Evolutionary conservation across 2,329 filamentous ascomycete genomes (phyloP).

Genomic region (Cadophora luteo-olivacea): DNA sequence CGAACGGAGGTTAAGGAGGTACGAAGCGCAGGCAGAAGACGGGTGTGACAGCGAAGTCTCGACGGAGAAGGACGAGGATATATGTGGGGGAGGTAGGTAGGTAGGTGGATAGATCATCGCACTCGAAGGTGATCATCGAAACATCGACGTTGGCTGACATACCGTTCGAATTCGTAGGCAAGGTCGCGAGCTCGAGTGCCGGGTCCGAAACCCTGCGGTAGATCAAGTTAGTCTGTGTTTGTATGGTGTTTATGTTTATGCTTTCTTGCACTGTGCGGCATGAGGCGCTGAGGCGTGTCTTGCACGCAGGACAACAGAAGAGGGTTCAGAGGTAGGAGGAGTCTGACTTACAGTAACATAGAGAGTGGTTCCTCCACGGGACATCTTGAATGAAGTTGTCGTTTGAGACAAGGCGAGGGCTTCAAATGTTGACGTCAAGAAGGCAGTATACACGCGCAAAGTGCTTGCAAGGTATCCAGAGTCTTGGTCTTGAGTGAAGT

Average conservation of each 20-base stretch:
- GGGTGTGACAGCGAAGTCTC: constrained; percentile 53
- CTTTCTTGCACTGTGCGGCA: background rate
- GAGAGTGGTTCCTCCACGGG: constrained; percentile 90
- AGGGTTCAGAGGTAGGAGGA: background rate
- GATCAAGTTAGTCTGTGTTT: constrained; percentile 25
- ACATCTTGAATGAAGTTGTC: constrained; percentile 63
- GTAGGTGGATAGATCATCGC: constrained; percentile 43
- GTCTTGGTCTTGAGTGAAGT: background rate
- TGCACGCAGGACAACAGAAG: background rate
- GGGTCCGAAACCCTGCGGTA: constrained; percentile 82
- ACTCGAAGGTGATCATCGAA: constrained; percentile 49
- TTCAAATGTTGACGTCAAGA: background rate
- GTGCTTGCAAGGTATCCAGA: constrained; percentile 5
- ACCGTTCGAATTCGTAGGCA: constrained; percentile 99
- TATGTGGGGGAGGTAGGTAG: constrained; percentile 41
- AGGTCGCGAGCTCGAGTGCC: constrained; percentile 98
- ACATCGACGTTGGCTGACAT: constrained; percentile 71
- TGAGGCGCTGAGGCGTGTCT: background rate
- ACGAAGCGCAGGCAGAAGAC: constrained; percentile 50
- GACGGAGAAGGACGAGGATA: constrained; percentile 48
- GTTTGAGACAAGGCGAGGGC: background rate
- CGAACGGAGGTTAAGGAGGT: constrained; percentile 48
- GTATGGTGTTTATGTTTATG: background rate
- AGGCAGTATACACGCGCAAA: constrained; percentile 12
- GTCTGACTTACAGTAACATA: constrained; percentile 74